Percentiles rank a stretch among this genome's conserved stretches.
Conservation (phyloP, 208 protist genomes). For the Acanthamoeba royreba region DNA sequence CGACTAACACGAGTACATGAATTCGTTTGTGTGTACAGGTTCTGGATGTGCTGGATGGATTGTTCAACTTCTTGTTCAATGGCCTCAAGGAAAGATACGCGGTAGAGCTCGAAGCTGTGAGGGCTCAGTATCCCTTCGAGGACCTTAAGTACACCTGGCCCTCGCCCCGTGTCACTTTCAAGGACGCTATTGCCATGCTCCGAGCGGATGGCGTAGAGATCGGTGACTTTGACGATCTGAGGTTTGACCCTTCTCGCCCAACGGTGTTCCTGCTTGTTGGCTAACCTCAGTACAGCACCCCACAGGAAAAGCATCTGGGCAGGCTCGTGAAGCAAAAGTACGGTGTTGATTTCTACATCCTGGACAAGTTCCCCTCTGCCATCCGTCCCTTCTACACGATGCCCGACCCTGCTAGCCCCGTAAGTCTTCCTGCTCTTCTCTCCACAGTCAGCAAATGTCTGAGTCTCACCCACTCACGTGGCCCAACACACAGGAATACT, state of each 20-base stretch:
- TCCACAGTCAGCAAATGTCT: background rate
- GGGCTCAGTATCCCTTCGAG: conserved; percentile 91
- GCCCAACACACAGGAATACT: conserved; percentile 56
- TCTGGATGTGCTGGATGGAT: conserved; percentile 91
- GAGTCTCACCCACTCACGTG: background rate
- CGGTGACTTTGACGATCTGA: conserved; percentile 87
- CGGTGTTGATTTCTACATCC: conserved; percentile 98
- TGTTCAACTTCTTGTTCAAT: conserved; percentile 97
- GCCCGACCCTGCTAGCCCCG: conserved; percentile 91
- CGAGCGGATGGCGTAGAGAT: conserved; percentile 52
- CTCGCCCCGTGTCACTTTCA: background rate
- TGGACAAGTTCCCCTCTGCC: conserved; percentile 96
- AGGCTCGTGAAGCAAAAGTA: conserved; percentile 97
- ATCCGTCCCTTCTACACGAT: conserved; percentile 99
- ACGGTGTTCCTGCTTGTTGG: background rate
- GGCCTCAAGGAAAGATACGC: conserved; percentile 80
- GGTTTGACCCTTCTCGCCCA: background rate
- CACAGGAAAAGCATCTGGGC: conserved; percentile 95
- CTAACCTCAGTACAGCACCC: conserved; percentile 78
- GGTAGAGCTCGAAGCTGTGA: conserved; percentile 86
- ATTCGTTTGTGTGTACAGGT: conserved; percentile 21
- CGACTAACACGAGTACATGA: background rate
- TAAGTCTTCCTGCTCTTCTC: background rate
- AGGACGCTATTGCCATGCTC: conserved; percentile 9
- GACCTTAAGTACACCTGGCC: conserved; percentile 79